These are phyloP conservation scores for Erodium trifolium DNA, from an alignment of 441 rosid genomes.

Conservation along the genomic window DNA sequence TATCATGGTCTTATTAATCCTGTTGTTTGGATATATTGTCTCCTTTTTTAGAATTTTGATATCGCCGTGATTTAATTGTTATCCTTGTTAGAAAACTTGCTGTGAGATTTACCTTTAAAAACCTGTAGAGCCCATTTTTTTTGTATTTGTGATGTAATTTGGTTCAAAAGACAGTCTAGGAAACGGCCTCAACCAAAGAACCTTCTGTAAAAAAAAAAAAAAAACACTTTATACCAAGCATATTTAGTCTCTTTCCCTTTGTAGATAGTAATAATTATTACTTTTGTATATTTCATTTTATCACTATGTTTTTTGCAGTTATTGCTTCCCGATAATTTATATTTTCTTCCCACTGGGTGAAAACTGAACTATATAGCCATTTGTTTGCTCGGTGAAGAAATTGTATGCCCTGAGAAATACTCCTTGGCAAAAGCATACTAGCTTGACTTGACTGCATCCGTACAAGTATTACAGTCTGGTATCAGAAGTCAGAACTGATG, in stretches of 20 bases:
- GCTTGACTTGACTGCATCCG: background rate
- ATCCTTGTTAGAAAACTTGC: background rate
- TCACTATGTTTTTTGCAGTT: background rate
- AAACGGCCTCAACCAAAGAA: background rate
- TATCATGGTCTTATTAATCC: conserved; percentile 31
- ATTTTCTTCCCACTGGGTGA: background rate
- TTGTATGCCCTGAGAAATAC: background rate
- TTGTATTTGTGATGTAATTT: background rate
- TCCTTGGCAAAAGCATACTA: background rate
- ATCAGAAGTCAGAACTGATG: background rate
- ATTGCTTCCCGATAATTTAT: background rate
- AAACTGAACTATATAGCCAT: background rate
- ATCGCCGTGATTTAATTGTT: background rate
- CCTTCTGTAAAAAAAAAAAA: background rate
- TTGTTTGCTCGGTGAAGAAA: background rate
- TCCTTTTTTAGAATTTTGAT: conserved; percentile 31
- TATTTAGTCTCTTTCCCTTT: background rate
- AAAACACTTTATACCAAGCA: background rate
- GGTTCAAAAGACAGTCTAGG: background rate
- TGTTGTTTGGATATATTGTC: conserved; percentile 45
- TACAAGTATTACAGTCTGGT: too few relatives aligned
- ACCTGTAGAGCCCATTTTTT: background rate
- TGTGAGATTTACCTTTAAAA: background rate
- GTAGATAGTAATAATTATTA: too few relatives aligned
- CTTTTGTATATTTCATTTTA: background rate